Evolutionary conservation across 306 rosid species (phyloP), one percentile per base, ranked within the genome.

Genomic region (Fragaria vesca): DNA sequence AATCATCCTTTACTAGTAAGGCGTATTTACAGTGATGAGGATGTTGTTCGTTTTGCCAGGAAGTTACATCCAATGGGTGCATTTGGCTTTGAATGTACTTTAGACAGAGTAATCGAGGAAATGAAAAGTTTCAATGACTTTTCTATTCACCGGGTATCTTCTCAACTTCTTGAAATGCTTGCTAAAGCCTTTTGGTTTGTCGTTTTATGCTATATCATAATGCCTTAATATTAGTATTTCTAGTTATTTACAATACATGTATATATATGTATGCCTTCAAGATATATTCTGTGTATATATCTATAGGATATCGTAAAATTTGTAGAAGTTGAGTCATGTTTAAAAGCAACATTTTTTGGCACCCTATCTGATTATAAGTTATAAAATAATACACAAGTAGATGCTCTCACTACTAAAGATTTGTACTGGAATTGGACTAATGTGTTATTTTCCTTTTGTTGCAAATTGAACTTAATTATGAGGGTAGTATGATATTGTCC

Each of bases 1-100:
- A 95, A 92, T 84, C 97, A 95, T 83, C 98, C 98, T 79, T 88
- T 92, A 90, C 84, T 95, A 79, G 90, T 95, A 78, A 86, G 98
- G 93, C 87, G 90, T 47, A 88, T 92, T 61, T 95, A 95, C 80
- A 89, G 81, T 67, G 97, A 95, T 47, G 96, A 89, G 66, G 98
- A 95, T 81, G 97, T 95, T 21, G 75, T 79, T 83, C 96, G 91
- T 87, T 95, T 88, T 91, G 97, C 96, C 47, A 85, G 84, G 85
- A 91, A 80, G 85, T 86, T 95, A 65, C 91, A 89, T 78, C 96
- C 96, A 2, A 11, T 91, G 47, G 97, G 98, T 72, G 98, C 90
- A 75, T 95, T 95, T 92, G 98, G 97, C 76, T 88, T 87, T 81
- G 98, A 95, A 83, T 95, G 97, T 90, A 83, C 93, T 36, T 67